Percentiles rank a stretch among this genome's conserved stretches.
Evolutionary conservation across 1,284 basidiomycete genomes (phyloP).

Genomic region (Puccinia hordei): DNA sequence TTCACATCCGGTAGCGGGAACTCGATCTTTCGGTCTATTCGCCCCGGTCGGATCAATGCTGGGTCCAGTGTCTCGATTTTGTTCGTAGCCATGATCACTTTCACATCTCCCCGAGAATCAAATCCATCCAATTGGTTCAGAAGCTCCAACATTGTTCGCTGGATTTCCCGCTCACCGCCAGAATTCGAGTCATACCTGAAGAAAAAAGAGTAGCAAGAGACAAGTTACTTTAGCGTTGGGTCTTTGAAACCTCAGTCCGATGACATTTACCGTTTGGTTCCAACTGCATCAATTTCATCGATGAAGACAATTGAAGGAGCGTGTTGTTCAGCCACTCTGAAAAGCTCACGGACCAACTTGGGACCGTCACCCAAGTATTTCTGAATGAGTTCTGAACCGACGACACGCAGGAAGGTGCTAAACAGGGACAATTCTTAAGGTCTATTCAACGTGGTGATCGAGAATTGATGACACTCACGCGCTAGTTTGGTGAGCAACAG

Average conservation of each 20-base stretch:
- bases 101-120: slow-evolving; percentile 97
- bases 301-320: slow-evolving; percentile 99
- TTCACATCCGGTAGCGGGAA: slow-evolving; percentile 72
- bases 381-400: slow-evolving; percentile 91
- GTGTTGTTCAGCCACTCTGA: slow-evolving; percentile 98
- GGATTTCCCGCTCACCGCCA: slow-evolving; percentile 62
- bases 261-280: slow-evolving; percentile 70
- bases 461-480: slow-evolving; percentile 31
- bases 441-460: neutral
- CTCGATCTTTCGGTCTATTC: slow-evolving; percentile 94
- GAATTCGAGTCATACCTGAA: slow-evolving; percentile 62
- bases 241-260: slow-evolving; percentile 65
- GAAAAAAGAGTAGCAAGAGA: neutral
- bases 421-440: slow-evolving; percentile 61
- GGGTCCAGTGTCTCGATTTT: slow-evolving; percentile 93
- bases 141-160: slow-evolving; percentile 61
- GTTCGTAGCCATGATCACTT: slow-evolving; percentile 83
- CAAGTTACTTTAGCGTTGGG: neutral
- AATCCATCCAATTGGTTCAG: slow-evolving; percentile 88
- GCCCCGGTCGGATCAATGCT: slow-evolving; percentile 93
- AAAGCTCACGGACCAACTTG: slow-evolving; percentile 93
- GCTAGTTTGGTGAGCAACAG: slow-evolving; percentile 92
- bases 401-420: slow-evolving; percentile 96
- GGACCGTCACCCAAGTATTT: slow-evolving; percentile 98
- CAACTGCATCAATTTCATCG: slow-evolving; percentile 99